Base-by-base conservation (phyloP, 306 rosid genomes). In the Canavalia gladiata region DNA sequence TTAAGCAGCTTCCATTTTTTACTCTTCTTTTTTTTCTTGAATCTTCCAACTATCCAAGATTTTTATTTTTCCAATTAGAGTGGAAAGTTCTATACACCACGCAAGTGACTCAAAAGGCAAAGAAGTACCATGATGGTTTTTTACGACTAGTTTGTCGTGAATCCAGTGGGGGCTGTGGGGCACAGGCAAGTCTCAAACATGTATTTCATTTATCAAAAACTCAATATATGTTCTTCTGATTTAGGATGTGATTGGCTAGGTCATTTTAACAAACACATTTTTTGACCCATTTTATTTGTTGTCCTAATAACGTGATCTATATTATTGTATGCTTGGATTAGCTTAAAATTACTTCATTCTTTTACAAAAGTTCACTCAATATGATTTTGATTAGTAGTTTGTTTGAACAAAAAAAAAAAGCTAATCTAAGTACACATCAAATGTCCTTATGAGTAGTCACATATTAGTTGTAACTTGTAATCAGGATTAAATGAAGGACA, bases 61-160 rank as follows among this genome's bases (percentile, higher is more conserved):
- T 39, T 59, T 35, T 55, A 9, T 62, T 3, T 79, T 45, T 79
- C 55, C 68, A 59, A 74, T 74, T 81, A 94, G 98, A 91, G 77
- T 94, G 91, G 93, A 92, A 85, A 84, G 95, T 86, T 62, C 77
- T 94, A 66, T 91, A 94, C 90, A 92, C 98, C 28, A 77, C 93
- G 57, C 94, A 94, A 75, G 10, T 94, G 79, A 91, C 90, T 82
- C 97, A 94, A 78, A 94, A 85, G 87, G 89, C 94, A 72, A 94
- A 94, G 93, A 94, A 87, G 86, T 92, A 84, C 87, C 97, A 91
- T 80, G 95, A 87, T 82, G 98, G 97, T 57, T 90, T 92, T 74
- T 66, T 94, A 74, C 86, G 68, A 69, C 88, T 86, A 57, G 76
- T 84, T 46, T 37, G 78, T 82, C 59, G 66, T 18, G 92, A 97